Percentiles rank a stretch among this genome's conserved stretches.
phyloP scores from a whole-genome alignment of 2,329 filamentous ascomycete species.

The Moelleriella libera region DNA sequence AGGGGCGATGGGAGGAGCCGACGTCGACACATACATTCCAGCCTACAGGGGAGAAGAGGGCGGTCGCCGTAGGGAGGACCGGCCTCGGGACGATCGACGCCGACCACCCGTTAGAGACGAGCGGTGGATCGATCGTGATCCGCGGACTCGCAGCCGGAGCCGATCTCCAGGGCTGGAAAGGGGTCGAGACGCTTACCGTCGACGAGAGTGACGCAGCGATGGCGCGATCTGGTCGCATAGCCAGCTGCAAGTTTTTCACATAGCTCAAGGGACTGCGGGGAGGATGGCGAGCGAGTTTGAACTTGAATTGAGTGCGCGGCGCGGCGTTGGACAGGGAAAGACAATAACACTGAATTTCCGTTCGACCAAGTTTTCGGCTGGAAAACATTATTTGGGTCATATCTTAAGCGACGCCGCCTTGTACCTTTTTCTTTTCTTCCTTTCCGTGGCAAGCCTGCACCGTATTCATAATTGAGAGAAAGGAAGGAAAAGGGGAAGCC shows the following conservation, averaged over 20 bases:
- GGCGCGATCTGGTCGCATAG: too few relatives aligned
- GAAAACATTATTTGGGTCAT: too few relatives aligned
- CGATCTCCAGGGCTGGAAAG: constrained; percentile 22
- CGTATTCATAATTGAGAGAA: too few relatives aligned
- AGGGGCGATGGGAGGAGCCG: constrained; percentile 6
- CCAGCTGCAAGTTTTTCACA: too few relatives aligned
- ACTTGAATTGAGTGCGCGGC: background rate
- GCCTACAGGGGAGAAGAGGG: constrained; percentile 24
- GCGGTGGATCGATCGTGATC: constrained; percentile 25
- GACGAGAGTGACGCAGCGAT: constrained; percentile 18
- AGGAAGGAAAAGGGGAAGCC: too few relatives aligned
- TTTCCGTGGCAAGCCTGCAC: too few relatives aligned
- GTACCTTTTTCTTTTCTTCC: too few relatives aligned
- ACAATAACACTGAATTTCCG: background rate
- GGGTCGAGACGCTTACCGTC: constrained; percentile 32
- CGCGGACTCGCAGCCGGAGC: constrained; percentile 24
- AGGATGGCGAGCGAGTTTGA: background rate
- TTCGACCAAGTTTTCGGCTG: too few relatives aligned
- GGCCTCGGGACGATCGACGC: constrained; percentile 17
- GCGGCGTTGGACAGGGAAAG: background rate
- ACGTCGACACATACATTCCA: constrained; percentile 37
- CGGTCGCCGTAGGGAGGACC: constrained; percentile 20
- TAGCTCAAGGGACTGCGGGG: too few relatives aligned
- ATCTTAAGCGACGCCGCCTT: too few relatives aligned
- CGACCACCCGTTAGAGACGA: constrained; percentile 20